A percentile compares a stretch with the other conserved stretches of the same genome.
phyloP scores from a whole-genome alignment of 2,329 filamentous ascomycete species.

The Epichloe baconii region DNA sequence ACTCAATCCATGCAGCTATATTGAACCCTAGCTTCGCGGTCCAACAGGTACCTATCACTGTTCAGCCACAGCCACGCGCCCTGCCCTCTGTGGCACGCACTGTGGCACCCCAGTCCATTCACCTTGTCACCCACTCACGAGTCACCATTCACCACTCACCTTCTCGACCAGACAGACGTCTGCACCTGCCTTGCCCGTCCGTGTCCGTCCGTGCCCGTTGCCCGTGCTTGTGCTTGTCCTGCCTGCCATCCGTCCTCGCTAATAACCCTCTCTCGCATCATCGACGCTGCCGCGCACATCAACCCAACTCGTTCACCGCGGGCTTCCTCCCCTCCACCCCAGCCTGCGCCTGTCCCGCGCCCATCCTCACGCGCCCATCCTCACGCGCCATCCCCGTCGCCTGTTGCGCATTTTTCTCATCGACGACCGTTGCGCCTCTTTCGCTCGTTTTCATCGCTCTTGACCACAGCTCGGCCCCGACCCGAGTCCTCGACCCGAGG shows the following conservation, averaged over 20 bases:
- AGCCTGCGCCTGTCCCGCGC: not conserved
- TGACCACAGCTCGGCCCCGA: conserved; percentile 2
- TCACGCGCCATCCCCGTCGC: conserved; percentile 2
- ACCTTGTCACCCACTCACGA: too few relatives aligned
- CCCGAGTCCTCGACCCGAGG: conserved; percentile 3
- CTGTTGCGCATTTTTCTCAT: not conserved
- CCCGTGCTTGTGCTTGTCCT: not conserved
- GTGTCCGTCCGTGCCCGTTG: not conserved
- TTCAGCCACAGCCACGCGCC: too few relatives aligned
- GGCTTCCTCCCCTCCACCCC: not conserved
- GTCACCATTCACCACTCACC: too few relatives aligned
- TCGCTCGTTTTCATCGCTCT: conserved; percentile 1
- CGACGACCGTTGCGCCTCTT: not conserved
- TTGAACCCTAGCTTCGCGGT: too few relatives aligned
- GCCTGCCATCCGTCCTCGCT: not conserved
- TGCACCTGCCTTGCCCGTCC: not conserved
- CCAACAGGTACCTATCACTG: too few relatives aligned
- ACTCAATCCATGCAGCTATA: too few relatives aligned
- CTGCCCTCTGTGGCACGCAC: not conserved
- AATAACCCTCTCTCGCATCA: conserved; percentile 3
- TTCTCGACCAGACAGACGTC: not conserved
- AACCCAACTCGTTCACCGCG: conserved; percentile 1
- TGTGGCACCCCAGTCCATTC: not conserved
- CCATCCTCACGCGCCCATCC: conserved; percentile 1
- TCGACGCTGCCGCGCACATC: not conserved